A percentile compares a stretch with the other conserved stretches of the same genome.
Evolutionary conservation across 2,329 filamentous ascomycete species (phyloP).

Genomic region (Colletotrichum phormii): DNA sequence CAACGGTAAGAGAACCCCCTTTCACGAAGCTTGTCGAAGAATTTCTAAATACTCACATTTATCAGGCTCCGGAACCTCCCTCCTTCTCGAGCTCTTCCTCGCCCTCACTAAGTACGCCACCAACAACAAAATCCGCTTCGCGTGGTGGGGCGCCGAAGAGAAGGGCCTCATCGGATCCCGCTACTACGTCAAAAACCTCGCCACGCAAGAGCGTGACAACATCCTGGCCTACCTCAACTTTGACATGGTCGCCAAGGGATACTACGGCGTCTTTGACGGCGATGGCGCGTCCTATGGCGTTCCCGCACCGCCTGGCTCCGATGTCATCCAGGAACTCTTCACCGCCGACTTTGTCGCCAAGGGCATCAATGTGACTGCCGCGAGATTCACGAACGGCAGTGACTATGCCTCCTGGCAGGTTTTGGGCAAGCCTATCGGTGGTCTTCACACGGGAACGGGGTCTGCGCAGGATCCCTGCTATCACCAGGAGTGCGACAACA

Average conservation of each 20-base stretch:
- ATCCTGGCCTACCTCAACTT: conserved; percentile 55
- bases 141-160: conserved; percentile 60
- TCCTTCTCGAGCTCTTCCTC: conserved; percentile 54
- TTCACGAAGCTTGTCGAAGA: too few relatives aligned
- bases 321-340: conserved; percentile 48
- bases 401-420: conserved; percentile 69
- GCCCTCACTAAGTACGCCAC: conserved; percentile 49
- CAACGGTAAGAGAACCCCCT: conserved; percentile 45
- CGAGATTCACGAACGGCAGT: conserved; percentile 57
- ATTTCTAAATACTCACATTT: neutral
- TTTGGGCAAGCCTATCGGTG: conserved; percentile 63
- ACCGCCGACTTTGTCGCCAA: conserved; percentile 45
- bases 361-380: conserved; percentile 46
- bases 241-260: conserved; percentile 53
- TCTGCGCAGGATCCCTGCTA: conserved; percentile 52
- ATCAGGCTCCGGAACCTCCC: conserved; percentile 49
- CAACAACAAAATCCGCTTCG: conserved; percentile 54
- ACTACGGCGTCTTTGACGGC: conserved; percentile 50
- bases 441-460: conserved; percentile 71
- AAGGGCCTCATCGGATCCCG: conserved; percentile 50
- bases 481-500: conserved; percentile 52
- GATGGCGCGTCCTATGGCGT: conserved; percentile 50
- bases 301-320: conserved; percentile 47
- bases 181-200: conserved; percentile 52
- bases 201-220: conserved; percentile 44